Percentiles rank a stretch among this genome's conserved stretches.
These are phyloP conservation scores for Aspergillus pseudotamarii DNA, from an alignment of 2,329 filamentous ascomycete species.

Conservation along the genomic window DNA sequence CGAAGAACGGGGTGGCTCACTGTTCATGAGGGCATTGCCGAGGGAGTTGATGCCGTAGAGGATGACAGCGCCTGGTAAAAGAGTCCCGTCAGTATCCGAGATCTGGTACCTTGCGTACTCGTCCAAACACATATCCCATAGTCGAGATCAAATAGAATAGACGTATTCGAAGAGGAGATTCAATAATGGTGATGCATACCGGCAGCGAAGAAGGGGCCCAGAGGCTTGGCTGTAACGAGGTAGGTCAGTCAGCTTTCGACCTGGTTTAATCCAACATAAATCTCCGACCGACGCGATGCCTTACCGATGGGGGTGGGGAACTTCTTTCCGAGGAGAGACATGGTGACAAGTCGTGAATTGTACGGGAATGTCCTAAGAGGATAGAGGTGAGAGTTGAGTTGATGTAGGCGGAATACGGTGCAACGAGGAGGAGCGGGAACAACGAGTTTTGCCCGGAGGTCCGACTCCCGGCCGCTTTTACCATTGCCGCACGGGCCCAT, in stretches of 20 bases:
- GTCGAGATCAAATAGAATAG: background rate
- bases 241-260: slow-evolving; percentile 34
- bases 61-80: slow-evolving; percentile 71
- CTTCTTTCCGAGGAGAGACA: slow-evolving; percentile 83
- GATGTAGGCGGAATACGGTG: slow-evolving; percentile 32
- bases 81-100: slow-evolving; percentile 29
- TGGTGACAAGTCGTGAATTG: slow-evolving; percentile 55
- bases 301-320: slow-evolving; percentile 77
- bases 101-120: slow-evolving; percentile 3
- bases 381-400: slow-evolving; percentile 23
- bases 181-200: slow-evolving; percentile 63
- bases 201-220: slow-evolving; percentile 91
- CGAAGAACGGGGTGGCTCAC: slow-evolving; percentile 58
- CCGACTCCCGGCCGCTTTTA: slow-evolving; percentile 31
- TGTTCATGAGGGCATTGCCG: slow-evolving; percentile 73
- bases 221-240: slow-evolving; percentile 71
- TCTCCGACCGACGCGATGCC: slow-evolving; percentile 40
- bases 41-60: slow-evolving; percentile 88
- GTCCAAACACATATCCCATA: background rate
- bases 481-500: slow-evolving; percentile 9
- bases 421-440: slow-evolving; percentile 37
- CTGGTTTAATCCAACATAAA: slow-evolving; percentile 3
- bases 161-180: background rate
- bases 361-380: slow-evolving; percentile 28
- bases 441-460: slow-evolving; percentile 43